Evolutionary conservation across 2,329 filamentous ascomycete species (phyloP).

Genomic region (Didymella keratinophila): DNA sequence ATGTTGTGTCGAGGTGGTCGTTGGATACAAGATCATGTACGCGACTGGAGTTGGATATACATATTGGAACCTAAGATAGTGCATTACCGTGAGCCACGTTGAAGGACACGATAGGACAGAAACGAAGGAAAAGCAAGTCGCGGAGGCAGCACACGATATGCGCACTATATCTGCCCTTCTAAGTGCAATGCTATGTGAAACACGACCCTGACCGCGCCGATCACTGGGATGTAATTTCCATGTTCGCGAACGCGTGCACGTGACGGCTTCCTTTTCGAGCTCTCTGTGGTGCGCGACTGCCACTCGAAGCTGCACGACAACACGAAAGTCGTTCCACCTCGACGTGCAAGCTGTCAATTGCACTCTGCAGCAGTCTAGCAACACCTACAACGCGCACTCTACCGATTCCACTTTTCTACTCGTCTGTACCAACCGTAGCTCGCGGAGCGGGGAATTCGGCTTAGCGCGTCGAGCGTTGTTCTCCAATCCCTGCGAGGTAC

Average conservation of each 20-base stretch:
- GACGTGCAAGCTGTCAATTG: slow-evolving; percentile 37
- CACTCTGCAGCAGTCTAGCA: slow-evolving; percentile 18
- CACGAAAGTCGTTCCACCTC: slow-evolving; percentile 23
- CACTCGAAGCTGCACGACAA: slow-evolving; percentile 23
- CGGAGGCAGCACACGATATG: not conserved
- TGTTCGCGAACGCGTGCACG: slow-evolving; percentile 31
- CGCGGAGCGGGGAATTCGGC: slow-evolving; percentile 41
- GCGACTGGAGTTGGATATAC: slow-evolving; percentile 7
- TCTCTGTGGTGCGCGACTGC: slow-evolving; percentile 35
- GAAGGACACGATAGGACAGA: not conserved
- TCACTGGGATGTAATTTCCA: slow-evolving; percentile 18
- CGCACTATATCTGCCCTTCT: not conserved
- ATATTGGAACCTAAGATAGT: slow-evolving; percentile 5
- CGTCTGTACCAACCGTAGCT: slow-evolving; percentile 18
- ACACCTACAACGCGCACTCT: slow-evolving; percentile 11
- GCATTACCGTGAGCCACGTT: not conserved
- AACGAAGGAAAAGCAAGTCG: not conserved
- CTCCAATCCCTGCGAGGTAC: slow-evolving; percentile 42
- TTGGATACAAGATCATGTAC: not conserved
- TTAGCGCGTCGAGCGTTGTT: slow-evolving; percentile 46
- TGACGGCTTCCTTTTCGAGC: slow-evolving; percentile 34
- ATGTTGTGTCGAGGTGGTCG: not conserved
- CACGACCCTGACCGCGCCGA: slow-evolving; percentile 9
- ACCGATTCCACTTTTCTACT: slow-evolving; percentile 14
- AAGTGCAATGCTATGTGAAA: not conserved